Percentiles rank a stretch among this genome's conserved stretches.
Conservation (phyloP, 495 filamentous ascomycete genomes). For the Lasiosphaeris hirsuta region DNA sequence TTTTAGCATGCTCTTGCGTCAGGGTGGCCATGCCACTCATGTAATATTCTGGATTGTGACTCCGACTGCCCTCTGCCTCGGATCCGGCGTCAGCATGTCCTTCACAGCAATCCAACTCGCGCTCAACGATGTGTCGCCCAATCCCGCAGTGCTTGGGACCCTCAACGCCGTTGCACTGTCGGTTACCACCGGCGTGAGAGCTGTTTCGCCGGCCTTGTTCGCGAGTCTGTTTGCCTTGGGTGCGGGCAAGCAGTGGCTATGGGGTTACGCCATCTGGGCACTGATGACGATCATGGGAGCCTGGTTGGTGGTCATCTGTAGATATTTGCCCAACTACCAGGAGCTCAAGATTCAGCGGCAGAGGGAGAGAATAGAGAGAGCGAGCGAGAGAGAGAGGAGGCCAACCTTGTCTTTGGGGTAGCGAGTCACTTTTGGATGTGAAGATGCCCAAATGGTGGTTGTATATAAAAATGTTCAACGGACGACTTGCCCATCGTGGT, state of each 20-base stretch:
- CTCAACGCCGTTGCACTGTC: slow-evolving; percentile 64
- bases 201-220: slow-evolving; percentile 59
- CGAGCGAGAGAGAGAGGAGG: neutral
- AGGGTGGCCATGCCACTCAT: slow-evolving; percentile 23
- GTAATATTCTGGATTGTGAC: slow-evolving; percentile 55
- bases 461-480: neutral
- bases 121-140: slow-evolving; percentile 65
- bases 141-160: slow-evolving; percentile 54
- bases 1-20: slow-evolving; percentile 50
- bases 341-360: slow-evolving; percentile 33
- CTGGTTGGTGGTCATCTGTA: slow-evolving; percentile 41
- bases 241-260: slow-evolving; percentile 50
- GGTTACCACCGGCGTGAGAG: slow-evolving; percentile 46
- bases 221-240: slow-evolving; percentile 61
- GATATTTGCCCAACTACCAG: slow-evolving; percentile 49
- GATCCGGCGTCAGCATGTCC: slow-evolving; percentile 62
- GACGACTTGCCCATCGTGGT: too few species aligned
- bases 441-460: neutral
- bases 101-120: slow-evolving; percentile 67
- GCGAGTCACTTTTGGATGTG: neutral
- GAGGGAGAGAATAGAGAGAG: slow-evolving; percentile 8
- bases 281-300: slow-evolving; percentile 48
- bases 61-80: slow-evolving; percentile 38
- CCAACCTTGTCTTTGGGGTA: too few species aligned
- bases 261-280: slow-evolving; percentile 66